Conservation (phyloP, 805 yeast genomes). For the Candida ovalis region DNA sequence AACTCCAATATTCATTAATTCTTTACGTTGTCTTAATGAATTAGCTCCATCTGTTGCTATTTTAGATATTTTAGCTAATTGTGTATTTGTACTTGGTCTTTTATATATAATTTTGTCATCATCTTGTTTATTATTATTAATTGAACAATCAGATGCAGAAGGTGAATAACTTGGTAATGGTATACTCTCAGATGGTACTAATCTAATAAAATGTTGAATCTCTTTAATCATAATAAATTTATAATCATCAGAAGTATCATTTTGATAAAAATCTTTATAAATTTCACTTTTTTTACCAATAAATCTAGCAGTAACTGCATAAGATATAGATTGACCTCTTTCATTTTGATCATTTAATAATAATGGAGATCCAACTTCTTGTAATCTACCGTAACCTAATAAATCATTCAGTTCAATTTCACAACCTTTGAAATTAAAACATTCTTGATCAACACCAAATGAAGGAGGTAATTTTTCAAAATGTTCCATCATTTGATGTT, state of each 20-base stretch:
- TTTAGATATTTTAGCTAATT: constrained; percentile 15
- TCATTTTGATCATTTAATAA: constrained; percentile 44
- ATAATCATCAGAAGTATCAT: constrained; percentile 6
- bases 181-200: constrained; percentile 17
- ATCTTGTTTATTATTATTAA: not conserved
- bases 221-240: constrained; percentile 21
- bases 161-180: constrained; percentile 15
- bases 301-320: constrained; percentile 48
- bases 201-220: constrained; percentile 17
- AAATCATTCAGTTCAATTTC: constrained; percentile 33
- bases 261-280: constrained; percentile 8
- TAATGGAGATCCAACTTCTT: constrained; percentile 48
- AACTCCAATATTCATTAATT: constrained; percentile 19
- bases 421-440: constrained; percentile 23
- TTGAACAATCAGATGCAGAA: not conserved
- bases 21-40: constrained; percentile 12
- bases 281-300: constrained; percentile 35
- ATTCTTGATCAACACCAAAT: constrained; percentile 32
- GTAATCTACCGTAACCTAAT: constrained; percentile 52
- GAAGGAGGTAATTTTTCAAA: constrained; percentile 38
- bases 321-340: constrained; percentile 40
- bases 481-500: constrained; percentile 33
- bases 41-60: constrained; percentile 11
- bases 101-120: not conserved
- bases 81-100: constrained; percentile 14